Evolutionary conservation across 345 rosid genomes (phyloP), one percentile per base, ranked within the genome.

Genomic region (Lepidium aucheri): DNA sequence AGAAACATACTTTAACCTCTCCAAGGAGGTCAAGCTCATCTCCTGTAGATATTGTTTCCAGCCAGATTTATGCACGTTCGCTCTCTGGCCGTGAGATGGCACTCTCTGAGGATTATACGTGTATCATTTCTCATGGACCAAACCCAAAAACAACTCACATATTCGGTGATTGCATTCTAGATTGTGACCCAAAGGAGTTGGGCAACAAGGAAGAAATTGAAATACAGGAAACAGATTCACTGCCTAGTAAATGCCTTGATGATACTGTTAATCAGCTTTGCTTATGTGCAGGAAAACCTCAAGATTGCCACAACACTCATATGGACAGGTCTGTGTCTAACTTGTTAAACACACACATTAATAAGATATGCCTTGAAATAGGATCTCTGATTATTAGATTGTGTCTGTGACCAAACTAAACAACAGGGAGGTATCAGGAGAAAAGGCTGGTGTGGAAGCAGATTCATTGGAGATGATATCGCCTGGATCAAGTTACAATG

Each of bases 71-170:
- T 34, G 63, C 61, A 40, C 67, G 76, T 15, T 72, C 87, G 40
- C 82, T 85, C 74, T 69, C 87, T 18, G 78, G 72, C 10, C 72
- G 49, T 49, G 86, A 83, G 49, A 77, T 86, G 72, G 87, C 80
- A 34, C 84, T 73, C 35, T 85, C 91, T 18, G 91, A 85, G 88
- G 91, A 85, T 30, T 85, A 85, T 60, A 85, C 91, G 0, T 85
- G 91, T 68, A 81, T 85, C 58, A 86, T 72, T 67, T 83, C 86
- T 53, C 82, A 86, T 40, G 91, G 91, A 9, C 88, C 88, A 40
- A 82, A 82, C 74, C 84, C 85, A 0, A 86, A 73, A 70, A 83
- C 82, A 65, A 86, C 79, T 75, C 85, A 76, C 55, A 84, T 84
- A 32, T 86, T 80, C 54, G 81, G 86, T 28, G 85, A 84, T 62